Evolutionary conservation across 2,329 filamentous ascomycete genomes (phyloP), one percentile per base, ranked within the genome.

Genomic region (Fusarium compactum): DNA sequence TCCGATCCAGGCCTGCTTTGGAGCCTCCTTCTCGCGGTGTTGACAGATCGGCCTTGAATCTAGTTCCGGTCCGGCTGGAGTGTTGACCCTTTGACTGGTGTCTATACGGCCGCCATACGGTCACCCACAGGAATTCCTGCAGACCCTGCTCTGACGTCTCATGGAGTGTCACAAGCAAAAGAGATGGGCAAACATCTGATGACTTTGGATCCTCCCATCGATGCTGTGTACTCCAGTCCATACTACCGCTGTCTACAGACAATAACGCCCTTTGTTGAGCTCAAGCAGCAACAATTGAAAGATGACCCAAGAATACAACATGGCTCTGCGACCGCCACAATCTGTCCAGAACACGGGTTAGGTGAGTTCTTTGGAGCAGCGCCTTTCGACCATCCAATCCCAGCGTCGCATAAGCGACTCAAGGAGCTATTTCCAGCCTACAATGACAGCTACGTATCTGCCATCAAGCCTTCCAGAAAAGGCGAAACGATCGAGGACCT

Each of bases 311-410:
- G 22, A 34, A 24, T 20, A 15, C 41, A 3, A n/a, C 43, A 48
- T 43, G 71, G 53, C 48, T 61, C 62, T 67, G 69, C 73, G 44
- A 70, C 77, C 27, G 72, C 80, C 60, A 80, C 76, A 41, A 85
- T 90, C 65, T 84, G 86, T 38, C 85, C 84, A 50, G 89, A 91
- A 73, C 81, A 83, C 59, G 88, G 87, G 15, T 75, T 90, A 41
- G 91, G 93, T 66, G 96, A 99, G 83, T 98, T 96, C 91, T 98
- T 96, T 79, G 96, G 96, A 27, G 86, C 89, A 50, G 94, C 95
- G 18, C 89, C 90, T 64, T 98, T 97, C 80, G 86, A 92, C 58
- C 96, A 98, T 76, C 96, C 96, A 1, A 85, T 86, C 18, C 94
- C 95, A 4, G 93, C 94, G 5, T 81, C 87, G 6, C 82, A 90